Evolutionary conservation across 23 red algal genomes (phyloP).

Genomic region (Gracilariopsis chorda): DNA sequence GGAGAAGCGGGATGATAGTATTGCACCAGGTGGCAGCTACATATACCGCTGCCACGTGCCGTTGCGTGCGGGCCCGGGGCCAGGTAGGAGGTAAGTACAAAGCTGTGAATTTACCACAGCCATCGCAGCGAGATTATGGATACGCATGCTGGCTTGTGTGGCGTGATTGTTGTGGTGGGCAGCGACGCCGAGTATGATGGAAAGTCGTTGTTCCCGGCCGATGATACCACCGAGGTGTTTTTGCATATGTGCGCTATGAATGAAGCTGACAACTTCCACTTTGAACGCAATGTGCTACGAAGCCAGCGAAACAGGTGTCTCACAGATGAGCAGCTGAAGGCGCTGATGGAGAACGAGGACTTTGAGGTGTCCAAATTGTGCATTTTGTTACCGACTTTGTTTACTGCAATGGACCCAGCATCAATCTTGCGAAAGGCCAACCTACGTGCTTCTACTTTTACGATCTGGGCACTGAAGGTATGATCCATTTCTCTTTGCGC

Average conservation of each 20-base stretch:
- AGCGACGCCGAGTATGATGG: not conserved
- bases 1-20: constrained; percentile 13
- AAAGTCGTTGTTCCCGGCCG: constrained; percentile 1
- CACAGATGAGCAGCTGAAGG: not conserved
- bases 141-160: constrained; percentile 42
- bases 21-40: constrained; percentile 1
- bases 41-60: constrained; percentile 28
- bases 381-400: constrained; percentile 28
- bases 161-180: not conserved
- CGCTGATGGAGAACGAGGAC: constrained; percentile 25
- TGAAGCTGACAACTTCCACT: constrained; percentile 21
- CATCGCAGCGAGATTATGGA: constrained; percentile 39
- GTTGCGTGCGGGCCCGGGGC: constrained; percentile 20
- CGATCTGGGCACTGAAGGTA: constrained; percentile 39
- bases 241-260: constrained; percentile 39
- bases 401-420: constrained; percentile 40
- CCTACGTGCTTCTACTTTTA: constrained; percentile 33
- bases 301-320: not conserved
- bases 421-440: not conserved
- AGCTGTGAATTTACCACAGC: constrained; percentile 55
- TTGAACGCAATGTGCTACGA: not conserved
- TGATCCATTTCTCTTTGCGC: not conserved
- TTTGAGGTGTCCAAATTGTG: constrained; percentile 52
- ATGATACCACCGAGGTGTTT: constrained; percentile 5
- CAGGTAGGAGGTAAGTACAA: not conserved